Base-by-base conservation (phyloP, 352 stramenopile species). In the Pythium biforme region DNA sequence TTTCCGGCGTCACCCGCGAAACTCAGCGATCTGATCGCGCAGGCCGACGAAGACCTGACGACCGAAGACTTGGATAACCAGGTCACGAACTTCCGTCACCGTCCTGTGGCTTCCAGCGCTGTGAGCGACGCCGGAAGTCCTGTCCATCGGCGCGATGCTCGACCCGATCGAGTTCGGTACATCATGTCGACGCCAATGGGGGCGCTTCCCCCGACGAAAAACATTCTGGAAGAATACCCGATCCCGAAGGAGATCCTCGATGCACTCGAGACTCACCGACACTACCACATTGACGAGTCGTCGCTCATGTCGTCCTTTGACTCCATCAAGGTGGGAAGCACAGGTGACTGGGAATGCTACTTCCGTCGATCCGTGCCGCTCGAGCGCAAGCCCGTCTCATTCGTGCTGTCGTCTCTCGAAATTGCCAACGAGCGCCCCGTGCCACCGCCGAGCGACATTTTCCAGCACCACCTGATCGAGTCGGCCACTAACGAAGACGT, bases 191-290 rank as follows among this genome's bases (percentile, higher is more conserved):
- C 75, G 52, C 71, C 75, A 1, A 61, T 88, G 3, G 77, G 77
- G 3, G 75, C 69, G 4, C 29, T 87, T 12, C 78, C 78, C 4
- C 81, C 81, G 17, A 88, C 75, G 0, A 86, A 85, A 60, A 72
- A 73, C 39, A 90, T 88, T 37, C 55, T 90, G n/a, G 79, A 88
- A 22, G 78, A 90, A 54, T 88, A 90, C 55, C 76, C 77, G 20
- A 86, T 90, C 46, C 81, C 81, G 2, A 88, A 87, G 47, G 81
- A 84, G 47, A 75, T 90, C 27, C 64, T 87, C 15, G 78, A 90
- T 19, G 77, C 81, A 11, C 58, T 90, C 29, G 81, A 90, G 55
- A 69, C 68, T 1, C 81, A 90, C 48, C 71, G 81, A 9, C 81
- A 90, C 59, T 86, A 81, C 46, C 79, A 85, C 50, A 70, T 90